Evolutionary conservation across 2,329 filamentous ascomycete species (phyloP).

Genomic region (Aspergillus brasiliensis): DNA sequence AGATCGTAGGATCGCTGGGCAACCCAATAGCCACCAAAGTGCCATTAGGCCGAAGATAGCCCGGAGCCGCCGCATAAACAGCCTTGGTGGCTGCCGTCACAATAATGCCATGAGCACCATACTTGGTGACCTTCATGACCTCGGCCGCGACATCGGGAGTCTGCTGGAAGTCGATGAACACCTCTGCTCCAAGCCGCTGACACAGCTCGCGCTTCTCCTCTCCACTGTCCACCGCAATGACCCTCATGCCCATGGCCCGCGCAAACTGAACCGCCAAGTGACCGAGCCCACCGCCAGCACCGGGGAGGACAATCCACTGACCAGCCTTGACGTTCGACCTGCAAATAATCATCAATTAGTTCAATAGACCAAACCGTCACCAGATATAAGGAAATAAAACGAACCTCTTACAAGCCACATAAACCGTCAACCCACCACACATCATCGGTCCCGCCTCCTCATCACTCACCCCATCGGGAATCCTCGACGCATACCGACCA

Average conservation of each 20-base stretch:
- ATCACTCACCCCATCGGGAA: constrained; percentile 22
- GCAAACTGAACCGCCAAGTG: constrained; percentile 83
- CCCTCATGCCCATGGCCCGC: constrained; percentile 80
- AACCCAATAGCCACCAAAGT: constrained; percentile 86
- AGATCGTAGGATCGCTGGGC: constrained; percentile 74
- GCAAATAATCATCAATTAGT: not conserved
- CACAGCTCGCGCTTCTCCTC: constrained; percentile 73
- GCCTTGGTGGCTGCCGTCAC: constrained; percentile 83
- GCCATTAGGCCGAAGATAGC: constrained; percentile 80
- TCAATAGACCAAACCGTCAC: not conserved
- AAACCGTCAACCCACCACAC: constrained; percentile 27
- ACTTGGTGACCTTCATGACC: constrained; percentile 76
- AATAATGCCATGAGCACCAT: constrained; percentile 84
- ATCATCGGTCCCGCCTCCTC: constrained; percentile 24
- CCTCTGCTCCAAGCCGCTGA: constrained; percentile 66
- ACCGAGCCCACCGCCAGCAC: constrained; percentile 64
- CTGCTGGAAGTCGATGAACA: constrained; percentile 77
- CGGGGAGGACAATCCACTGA: constrained; percentile 32
- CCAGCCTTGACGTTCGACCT: constrained; percentile 38
- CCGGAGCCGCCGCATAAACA: constrained; percentile 90
- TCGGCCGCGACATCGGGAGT: constrained; percentile 77
- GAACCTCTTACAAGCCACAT: constrained; percentile 21
- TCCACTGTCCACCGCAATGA: constrained; percentile 80
- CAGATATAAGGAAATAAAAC: not conserved
- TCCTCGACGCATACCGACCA: constrained; percentile 18